Evolutionary conservation across 2,329 filamentous ascomycete genomes (phyloP), one percentile per base, ranked within the genome.

Genomic region (Dryadomyces sulphureus): DNA sequence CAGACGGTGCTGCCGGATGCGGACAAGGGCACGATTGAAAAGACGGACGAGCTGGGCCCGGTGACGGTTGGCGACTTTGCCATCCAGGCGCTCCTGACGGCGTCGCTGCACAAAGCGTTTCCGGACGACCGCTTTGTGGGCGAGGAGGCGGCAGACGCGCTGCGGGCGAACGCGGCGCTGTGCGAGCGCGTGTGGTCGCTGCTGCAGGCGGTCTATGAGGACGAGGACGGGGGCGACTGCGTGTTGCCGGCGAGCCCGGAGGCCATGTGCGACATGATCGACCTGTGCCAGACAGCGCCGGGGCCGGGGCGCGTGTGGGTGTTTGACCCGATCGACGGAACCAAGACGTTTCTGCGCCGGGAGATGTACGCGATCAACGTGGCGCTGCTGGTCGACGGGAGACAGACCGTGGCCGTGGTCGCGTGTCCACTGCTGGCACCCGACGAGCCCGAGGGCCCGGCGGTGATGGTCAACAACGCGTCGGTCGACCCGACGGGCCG

Each of bases 61-160:
- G 75, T 77, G 41, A 78, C 75, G 0, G 63, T 77, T 19, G 75
- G 69, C 55, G 74, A 78, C 57, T 77, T 77, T 52, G 73, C 74
- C 45, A 68, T 75, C 48, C 73, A 77, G 54, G 72, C 72, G 0
- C 62, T 77, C 5, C 63, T 77, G 36, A 69, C 69, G 6, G 60
- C 65, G 34, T 69, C 69, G 2, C 60, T 77, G 48, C 67, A 69
- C 45, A 49, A 57, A 45, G 65, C 66, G 5, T 77, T 77, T 44
- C 74, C 74, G 0, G 44, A 52, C 6, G 72, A 77, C 54, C 54
- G 49, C 3, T 68, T 77, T 38, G 70, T 77, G 1, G 74, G 73
- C 27, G 74, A 77, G 52, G 74, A 78, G 54, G 67, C 70, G 16
- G 67, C 73, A 0, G 62, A 60, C 0, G 64, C 69, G 7, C 59